phyloP scores from a whole-genome alignment of 2,329 filamentous ascomycete genomes.

The Neonectria sp. region DNA sequence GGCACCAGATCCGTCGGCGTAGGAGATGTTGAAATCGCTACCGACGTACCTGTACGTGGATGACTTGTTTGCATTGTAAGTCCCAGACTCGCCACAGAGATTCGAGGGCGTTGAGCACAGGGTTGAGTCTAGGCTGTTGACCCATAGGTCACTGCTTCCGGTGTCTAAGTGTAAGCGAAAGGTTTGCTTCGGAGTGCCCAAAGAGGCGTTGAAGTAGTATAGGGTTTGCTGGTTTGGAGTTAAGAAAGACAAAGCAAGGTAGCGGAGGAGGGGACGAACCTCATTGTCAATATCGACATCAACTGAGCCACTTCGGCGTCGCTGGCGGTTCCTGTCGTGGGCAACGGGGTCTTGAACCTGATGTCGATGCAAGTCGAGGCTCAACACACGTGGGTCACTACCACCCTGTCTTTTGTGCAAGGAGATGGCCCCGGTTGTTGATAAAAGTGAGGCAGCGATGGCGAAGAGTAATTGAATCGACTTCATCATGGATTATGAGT shows the following conservation, averaged over 20 bases:
- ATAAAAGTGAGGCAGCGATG: conserved; percentile 44
- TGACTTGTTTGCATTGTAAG: conserved; percentile 79
- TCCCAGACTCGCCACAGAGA: conserved; percentile 74
- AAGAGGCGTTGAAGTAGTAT: conserved; percentile 74
- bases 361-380: conserved; percentile 58
- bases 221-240: conserved; percentile 65
- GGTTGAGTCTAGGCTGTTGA: conserved; percentile 75
- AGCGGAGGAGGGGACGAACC: conserved; percentile 54
- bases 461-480: conserved; percentile 45
- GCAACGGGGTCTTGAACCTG: conserved; percentile 58
- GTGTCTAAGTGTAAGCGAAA: conserved; percentile 76
- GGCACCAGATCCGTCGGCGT: conserved; percentile 85
- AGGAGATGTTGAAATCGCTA: conserved; percentile 88
- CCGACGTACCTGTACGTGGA: conserved; percentile 83
- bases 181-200: conserved; percentile 73
- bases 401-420: conserved; percentile 51
- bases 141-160: conserved; percentile 79
- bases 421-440: conserved; percentile 46
- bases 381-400: conserved; percentile 60
- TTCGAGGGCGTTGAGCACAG: conserved; percentile 67
- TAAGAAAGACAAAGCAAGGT: not conserved
- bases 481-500: conserved; percentile 54
- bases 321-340: conserved; percentile 60
- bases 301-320: conserved; percentile 60
- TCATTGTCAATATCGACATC: conserved; percentile 68